Conservation (phyloP, 1,139 yeast genomes). For the Hyphopichia wangnamkhiaoensis region DNA sequence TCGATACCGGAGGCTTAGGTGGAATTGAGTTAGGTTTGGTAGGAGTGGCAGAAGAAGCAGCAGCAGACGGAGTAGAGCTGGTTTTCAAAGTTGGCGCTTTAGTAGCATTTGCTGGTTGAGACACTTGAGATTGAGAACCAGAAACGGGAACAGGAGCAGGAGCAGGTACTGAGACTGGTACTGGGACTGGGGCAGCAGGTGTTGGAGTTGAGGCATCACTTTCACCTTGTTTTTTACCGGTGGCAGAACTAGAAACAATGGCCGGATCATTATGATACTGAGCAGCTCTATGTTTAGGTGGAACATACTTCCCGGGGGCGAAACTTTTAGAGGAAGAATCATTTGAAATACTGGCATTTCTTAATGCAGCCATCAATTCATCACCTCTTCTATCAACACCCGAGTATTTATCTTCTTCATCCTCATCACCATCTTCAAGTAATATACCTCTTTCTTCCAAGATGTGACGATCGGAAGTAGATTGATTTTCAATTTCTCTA, state of each 20-base stretch:
- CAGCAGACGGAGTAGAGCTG: constrained; percentile 3
- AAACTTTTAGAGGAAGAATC: constrained; percentile 7
- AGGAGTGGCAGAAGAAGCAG: constrained; percentile 11
- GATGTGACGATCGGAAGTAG: constrained; percentile 71
- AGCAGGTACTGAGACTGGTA: constrained; percentile 7
- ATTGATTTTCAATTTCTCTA: constrained; percentile 72
- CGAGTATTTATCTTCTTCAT: constrained; percentile 91
- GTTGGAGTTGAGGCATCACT: constrained; percentile 7
- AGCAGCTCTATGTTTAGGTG: constrained; percentile 69
- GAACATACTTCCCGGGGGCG: constrained; percentile 47
- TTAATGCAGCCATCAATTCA: constrained; percentile 64
- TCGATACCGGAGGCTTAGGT: constrained; percentile 31
- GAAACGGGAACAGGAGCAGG: constrained; percentile 2
- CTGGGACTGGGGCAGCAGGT: constrained; percentile 3
- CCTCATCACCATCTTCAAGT: constrained; percentile 81
- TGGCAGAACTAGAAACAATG: constrained; percentile 58
- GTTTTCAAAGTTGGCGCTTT: constrained; percentile 1
- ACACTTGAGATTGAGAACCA: neutral
- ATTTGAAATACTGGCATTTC: constrained; percentile 26
- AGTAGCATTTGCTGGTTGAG: constrained; percentile 2
- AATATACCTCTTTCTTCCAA: constrained; percentile 87
- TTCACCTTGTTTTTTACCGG: constrained; percentile 9
- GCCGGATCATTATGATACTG: constrained; percentile 77
- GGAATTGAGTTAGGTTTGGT: constrained; percentile 34
- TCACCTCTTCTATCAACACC: constrained; percentile 76